Conservation (phyloP, 164 flowering plant species). For the Taxillus chinensis region DNA sequence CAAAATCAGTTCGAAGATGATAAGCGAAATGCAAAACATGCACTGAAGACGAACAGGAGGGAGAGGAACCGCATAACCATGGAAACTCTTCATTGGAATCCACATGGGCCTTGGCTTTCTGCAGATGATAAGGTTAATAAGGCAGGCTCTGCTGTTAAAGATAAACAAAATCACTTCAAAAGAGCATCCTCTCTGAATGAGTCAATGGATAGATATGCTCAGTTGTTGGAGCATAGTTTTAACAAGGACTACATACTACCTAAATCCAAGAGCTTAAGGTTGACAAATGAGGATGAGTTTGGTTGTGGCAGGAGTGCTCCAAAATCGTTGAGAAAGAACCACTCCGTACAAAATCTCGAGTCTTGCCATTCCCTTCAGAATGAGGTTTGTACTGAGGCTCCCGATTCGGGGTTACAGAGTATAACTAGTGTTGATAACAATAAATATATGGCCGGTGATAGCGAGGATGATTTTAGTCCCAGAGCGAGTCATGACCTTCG, state of each 20-base stretch:
- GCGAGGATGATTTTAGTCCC: background rate
- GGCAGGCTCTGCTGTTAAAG: background rate
- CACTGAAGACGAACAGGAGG: constrained; percentile 12
- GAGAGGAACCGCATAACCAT: background rate
- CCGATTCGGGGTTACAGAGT: constrained; percentile 7
- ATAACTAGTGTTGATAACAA: background rate
- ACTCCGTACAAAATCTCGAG: constrained; percentile 23
- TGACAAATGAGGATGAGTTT: constrained; percentile 16
- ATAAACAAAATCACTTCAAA: background rate
- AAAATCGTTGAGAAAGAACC: constrained; percentile 16
- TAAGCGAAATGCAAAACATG: constrained; percentile 15
- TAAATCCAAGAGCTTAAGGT: constrained; percentile 25
- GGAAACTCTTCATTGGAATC: background rate
- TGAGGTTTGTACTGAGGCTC: constrained; percentile 10
- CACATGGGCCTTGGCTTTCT: constrained; percentile 3
- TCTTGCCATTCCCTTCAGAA: constrained; percentile 9
- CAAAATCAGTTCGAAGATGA: constrained; percentile 11
- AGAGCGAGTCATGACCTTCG: background rate
- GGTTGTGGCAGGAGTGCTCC: constrained; percentile 1
- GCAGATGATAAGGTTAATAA: constrained; percentile 5
- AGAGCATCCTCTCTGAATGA: constrained; percentile 22
- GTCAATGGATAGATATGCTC: constrained; percentile 21
- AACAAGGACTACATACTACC: constrained; percentile 7
- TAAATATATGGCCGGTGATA: background rate
- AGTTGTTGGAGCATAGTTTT: constrained; percentile 17